These are phyloP conservation scores for Aspergillus transmontanensis DNA, from an alignment of 2,329 filamentous ascomycete species.

Conservation along the genomic window DNA sequence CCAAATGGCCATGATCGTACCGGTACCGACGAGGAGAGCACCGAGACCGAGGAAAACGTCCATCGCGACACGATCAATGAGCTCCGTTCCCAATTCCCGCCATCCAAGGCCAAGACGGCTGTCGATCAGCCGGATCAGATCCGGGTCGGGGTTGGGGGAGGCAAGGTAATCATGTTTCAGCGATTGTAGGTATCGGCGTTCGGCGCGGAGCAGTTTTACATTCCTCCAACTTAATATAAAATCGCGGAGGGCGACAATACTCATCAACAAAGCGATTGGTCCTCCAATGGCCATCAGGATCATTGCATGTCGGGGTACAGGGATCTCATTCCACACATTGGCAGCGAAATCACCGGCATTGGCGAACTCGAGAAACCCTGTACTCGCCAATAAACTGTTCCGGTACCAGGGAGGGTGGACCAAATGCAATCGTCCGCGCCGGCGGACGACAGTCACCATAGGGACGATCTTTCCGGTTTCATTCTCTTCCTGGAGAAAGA, in stretches of 20 bases:
- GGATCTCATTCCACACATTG: slow-evolving; percentile 59
- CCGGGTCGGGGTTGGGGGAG: slow-evolving; percentile 17
- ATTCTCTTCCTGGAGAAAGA: slow-evolving; percentile 7
- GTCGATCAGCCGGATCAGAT: slow-evolving; percentile 30
- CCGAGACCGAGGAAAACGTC: slow-evolving; percentile 55
- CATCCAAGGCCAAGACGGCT: slow-evolving; percentile 49
- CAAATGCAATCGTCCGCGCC: slow-evolving; percentile 19
- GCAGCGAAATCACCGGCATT: slow-evolving; percentile 61
- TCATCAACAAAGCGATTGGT: slow-evolving; percentile 48
- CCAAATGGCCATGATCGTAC: slow-evolving; percentile 58
- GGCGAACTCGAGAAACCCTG: slow-evolving; percentile 58
- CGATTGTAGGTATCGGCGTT: slow-evolving; percentile 39
- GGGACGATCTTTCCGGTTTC: slow-evolving; percentile 9
- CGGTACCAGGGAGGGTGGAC: slow-evolving; percentile 33
- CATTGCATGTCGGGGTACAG: slow-evolving; percentile 52
- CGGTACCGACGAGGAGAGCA: slow-evolving; percentile 53
- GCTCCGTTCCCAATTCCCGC: slow-evolving; percentile 55
- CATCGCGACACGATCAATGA: slow-evolving; percentile 55
- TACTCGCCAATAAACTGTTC: slow-evolving; percentile 40
- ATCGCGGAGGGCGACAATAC: slow-evolving; percentile 52
- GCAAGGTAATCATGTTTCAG: slow-evolving; percentile 14
- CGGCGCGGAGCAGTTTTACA: slow-evolving; percentile 47
- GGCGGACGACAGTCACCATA: slow-evolving; percentile 20
- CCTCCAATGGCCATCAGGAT: slow-evolving; percentile 57
- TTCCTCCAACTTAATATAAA: slow-evolving; percentile 49